phyloP scores from a whole-genome alignment of 768 basidiomycete genomes.

The Clitopilus hobsonii region DNA sequence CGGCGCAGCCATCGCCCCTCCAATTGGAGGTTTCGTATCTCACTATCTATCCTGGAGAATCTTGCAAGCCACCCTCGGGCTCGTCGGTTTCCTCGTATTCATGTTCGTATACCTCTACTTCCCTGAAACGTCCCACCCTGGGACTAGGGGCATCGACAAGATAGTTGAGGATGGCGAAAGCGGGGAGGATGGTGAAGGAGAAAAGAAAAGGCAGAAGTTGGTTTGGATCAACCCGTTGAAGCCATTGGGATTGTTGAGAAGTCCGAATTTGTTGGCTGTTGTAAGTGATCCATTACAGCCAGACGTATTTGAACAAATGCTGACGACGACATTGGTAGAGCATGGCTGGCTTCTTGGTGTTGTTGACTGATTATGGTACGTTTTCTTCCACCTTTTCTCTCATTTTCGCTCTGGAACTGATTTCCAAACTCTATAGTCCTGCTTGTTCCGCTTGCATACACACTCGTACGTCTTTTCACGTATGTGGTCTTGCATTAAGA shows the following conservation, averaged over 20 bases:
- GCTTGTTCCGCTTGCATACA: conserved; percentile 60
- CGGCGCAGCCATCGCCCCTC: conserved; percentile 59
- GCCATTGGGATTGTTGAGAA: conserved; percentile 46
- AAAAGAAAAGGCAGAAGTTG: conserved; percentile 19
- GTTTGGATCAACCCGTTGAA: conserved; percentile 58
- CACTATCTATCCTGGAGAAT: conserved; percentile 65
- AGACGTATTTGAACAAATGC: neutral
- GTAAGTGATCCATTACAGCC: conserved; percentile 30
- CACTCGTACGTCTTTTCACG: conserved; percentile 41
- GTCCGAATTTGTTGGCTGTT: conserved; percentile 52
- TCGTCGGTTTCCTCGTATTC: conserved; percentile 29
- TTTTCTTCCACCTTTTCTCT: conserved; percentile 3
- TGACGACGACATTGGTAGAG: conserved; percentile 15
- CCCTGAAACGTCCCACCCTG: conserved; percentile 50
- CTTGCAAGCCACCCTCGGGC: conserved; percentile 45
- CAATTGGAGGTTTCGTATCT: conserved; percentile 48
- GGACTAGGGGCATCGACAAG: conserved; percentile 34
- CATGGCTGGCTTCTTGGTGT: conserved; percentile 22
- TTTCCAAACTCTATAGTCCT: conserved; percentile 40
- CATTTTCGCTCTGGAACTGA: conserved; percentile 20
- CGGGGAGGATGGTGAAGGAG: conserved; percentile 34
- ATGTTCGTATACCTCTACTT: conserved; percentile 30
- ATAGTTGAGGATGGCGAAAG: conserved; percentile 27
- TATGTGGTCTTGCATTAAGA: neutral
- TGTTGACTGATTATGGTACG: conserved; percentile 39